Evolutionary conservation across 306 rosid species (phyloP), one percentile per base, ranked within the genome.

Genomic region (Elaeagnus macrophylla): DNA sequence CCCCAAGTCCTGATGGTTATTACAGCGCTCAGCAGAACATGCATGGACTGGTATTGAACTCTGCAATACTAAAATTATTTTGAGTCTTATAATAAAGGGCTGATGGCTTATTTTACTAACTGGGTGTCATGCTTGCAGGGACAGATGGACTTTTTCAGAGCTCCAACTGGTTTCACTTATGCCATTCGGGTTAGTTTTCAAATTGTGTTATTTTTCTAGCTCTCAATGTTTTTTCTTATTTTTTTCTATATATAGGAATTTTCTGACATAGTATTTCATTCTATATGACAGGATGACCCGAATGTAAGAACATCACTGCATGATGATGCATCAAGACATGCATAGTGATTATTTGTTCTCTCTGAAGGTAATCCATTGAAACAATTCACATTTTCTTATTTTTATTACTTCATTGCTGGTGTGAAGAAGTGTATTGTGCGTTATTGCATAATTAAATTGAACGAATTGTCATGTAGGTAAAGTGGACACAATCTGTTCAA

Each of bases 301-400:
- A 84, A 75, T 57, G 96, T 84, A 46, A 83, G 99, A 80, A 70
- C 96, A 37, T 80, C 90, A 48, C 72, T 91, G 81, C 99, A 91
- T 17, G 95, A 91, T 57, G 99, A 91, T 73, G 83, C 91, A 62
- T 78, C 99, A 46, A 84, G 99, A 63, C 99, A 87, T 52, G 83
- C 85, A 14, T 91, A 78, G 80, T 40, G 63, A 37, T 39, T 53
- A 51, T 59, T n/a, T 17, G 4, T 47, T 65, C 59, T 59, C 64
- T 8, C 6, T 43, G 44, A 64, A 60, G 74, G 83, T 71, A 72
- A 47, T 54, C 56, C 48, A 48, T 69, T 36, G 37, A 54, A 37
- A 43, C 15, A 48, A 60, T 51, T 60, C 40, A 53, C 63, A 51
- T 65, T 62, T 14, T n/a, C 13, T 38, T 43, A 11, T 25, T 7